Base-by-base conservation (phyloP, 139 green algal genomes). In the Tetraselmis chui region DNA sequence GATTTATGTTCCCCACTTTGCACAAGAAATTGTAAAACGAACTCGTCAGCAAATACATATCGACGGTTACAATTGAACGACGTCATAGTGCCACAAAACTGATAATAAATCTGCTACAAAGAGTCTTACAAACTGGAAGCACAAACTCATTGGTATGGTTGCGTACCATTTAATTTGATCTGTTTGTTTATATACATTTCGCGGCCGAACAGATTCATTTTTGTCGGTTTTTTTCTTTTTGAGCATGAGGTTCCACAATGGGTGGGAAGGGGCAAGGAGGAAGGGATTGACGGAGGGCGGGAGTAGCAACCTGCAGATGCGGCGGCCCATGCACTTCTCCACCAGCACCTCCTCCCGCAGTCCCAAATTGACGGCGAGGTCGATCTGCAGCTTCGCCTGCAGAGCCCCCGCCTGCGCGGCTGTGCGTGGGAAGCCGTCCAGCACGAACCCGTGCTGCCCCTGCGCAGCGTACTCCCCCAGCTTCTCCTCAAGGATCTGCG, bases 341-440 rank as follows among this genome's bases (percentile, higher is more conserved):
- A 98, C 90, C 76, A 99, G 86, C 81, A 91, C 87, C 81, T 98
- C 94, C 82, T 99, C 93, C 1, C 94, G 82, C 31, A 99, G 85
- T 0, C 77, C 59, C 29, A 99, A 79, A 87, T 99, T 98, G 31
- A 99, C 59, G 0, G 94, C 96, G 29, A 97, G 85, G 28, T 94
- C 82, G 1, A 97, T 86, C 58, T 93, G 80, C 0, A 86, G 81
- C n/a, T 91, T 84, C 22, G 59, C 22, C 0, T 91, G 79, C 79
- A 99, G 87, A 32, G 88, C 83, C 83, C 92, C 84, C 27, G 95
- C 94, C 84, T 97, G 92, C 23, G 77, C 23, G 0, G 59, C 79
- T 1, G 94, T 97, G 79, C 96, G 91, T 25, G 93, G 96, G 76
- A 98, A 99, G 31, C 97, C 97, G 85, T 99, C 97, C 25, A 99